These are phyloP conservation scores for Dendrobium catenatum DNA, from an alignment of 106 monocot species.

Conservation along the genomic window DNA sequence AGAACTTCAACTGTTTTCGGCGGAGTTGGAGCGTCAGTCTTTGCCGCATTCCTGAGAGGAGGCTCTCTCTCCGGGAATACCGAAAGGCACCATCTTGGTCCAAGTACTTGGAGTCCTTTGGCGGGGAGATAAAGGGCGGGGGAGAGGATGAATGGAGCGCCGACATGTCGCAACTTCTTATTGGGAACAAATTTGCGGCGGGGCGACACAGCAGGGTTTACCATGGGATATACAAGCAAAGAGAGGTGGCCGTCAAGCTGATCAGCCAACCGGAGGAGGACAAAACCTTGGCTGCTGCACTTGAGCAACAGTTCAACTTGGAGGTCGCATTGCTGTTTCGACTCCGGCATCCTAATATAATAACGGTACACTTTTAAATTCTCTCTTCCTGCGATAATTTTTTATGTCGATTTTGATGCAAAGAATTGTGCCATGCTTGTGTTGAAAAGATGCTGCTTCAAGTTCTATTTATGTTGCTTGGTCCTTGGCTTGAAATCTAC, in stretches of 20 bases:
- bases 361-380: slow-evolving; percentile 38
- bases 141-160: slow-evolving; percentile 90
- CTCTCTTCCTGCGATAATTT: background rate
- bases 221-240: slow-evolving; percentile 72
- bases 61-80: slow-evolving; percentile 75
- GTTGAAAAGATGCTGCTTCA: background rate
- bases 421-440: background rate
- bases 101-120: slow-evolving; percentile 73
- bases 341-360: slow-evolving; percentile 82
- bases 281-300: slow-evolving; percentile 28
- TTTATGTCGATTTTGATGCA: background rate
- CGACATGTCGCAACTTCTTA: slow-evolving; percentile 78
- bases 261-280: slow-evolving; percentile 95
- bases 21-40: slow-evolving; percentile 7
- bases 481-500: background rate
- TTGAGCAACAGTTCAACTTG: slow-evolving; percentile 79
- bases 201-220: slow-evolving; percentile 87
- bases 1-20: slow-evolving; percentile 54
- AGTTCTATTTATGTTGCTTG: background rate
- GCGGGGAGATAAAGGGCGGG: slow-evolving; percentile 63
- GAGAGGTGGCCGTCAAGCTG: slow-evolving; percentile 84
- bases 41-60: slow-evolving; percentile 24
- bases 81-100: slow-evolving; percentile 84
- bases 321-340: slow-evolving; percentile 68
- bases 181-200: slow-evolving; percentile 82